Evolutionary conservation across 2,329 filamentous ascomycete genomes (phyloP).

Genomic region (Alternaria triticimaculans): DNA sequence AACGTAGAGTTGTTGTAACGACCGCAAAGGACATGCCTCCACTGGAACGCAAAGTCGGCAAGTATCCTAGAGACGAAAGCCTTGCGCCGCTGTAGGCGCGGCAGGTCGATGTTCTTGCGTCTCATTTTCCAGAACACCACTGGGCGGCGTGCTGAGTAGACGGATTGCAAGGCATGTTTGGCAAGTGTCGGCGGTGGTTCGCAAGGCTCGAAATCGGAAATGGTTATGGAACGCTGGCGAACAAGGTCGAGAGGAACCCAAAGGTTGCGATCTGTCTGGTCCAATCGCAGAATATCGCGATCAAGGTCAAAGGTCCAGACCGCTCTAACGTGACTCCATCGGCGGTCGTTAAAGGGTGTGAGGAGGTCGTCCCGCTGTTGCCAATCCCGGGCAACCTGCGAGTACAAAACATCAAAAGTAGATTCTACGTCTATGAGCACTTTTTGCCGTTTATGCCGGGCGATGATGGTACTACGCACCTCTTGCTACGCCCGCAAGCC

Average conservation of each 20-base stretch:
- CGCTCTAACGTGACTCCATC: conserved; percentile 1
- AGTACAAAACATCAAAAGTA: conserved; percentile 18
- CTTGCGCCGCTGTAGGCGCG: conserved; percentile 13
- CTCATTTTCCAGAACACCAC: conserved; percentile 11
- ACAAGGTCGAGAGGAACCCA: conserved; percentile 16
- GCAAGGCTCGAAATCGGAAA: conserved; percentile 21
- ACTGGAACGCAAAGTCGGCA: conserved; percentile 20
- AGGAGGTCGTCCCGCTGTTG: conserved; percentile 21
- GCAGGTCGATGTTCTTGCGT: conserved; percentile 7
- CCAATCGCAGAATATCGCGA: conserved; percentile 16
- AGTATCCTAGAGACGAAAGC: conserved; percentile 18
- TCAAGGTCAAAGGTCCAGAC: conserved; percentile 22
- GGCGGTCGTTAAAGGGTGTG: conserved; percentile 13
- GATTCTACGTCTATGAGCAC: conserved; percentile 14
- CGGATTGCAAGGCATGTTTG: conserved; percentile 9
- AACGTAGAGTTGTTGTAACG: conserved; percentile 20
- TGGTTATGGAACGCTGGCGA: conserved; percentile 18
- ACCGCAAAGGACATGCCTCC: conserved; percentile 20
- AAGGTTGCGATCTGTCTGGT: conserved; percentile 6
- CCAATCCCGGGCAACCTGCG: conserved; percentile 9
- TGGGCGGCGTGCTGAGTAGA: conserved; percentile 3
- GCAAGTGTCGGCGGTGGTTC: conserved; percentile 5
- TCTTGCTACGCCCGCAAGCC: conserved; percentile 14
- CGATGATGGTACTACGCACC: conserved; percentile 7
- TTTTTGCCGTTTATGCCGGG: not conserved